phyloP scores from a whole-genome alignment of 371 early-diverging fungal species.

The Rhizomucor miehei region DNA sequence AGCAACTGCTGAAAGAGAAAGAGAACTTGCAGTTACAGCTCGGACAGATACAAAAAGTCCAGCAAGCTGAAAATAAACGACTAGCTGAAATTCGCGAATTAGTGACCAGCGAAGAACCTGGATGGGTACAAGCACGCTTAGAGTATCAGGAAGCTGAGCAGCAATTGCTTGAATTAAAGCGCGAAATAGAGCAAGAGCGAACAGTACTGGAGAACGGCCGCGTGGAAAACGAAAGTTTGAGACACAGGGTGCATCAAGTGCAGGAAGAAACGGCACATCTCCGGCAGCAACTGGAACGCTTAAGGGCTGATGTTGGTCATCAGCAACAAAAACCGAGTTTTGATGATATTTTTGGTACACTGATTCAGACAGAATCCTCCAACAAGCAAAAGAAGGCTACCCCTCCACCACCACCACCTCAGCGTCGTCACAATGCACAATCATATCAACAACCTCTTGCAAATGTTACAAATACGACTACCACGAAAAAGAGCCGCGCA shows the following conservation, averaged over 20 bases:
- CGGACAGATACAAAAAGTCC: slow-evolving; percentile 23
- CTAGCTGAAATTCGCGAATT: slow-evolving; percentile 19
- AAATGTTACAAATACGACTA: too few species aligned
- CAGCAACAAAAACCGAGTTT: slow-evolving; percentile 9
- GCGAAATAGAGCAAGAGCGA: slow-evolving; percentile 13
- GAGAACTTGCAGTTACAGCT: slow-evolving; percentile 18
- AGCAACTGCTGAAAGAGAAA: slow-evolving; percentile 25
- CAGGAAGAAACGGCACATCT: slow-evolving; percentile 32
- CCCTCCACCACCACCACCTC: slow-evolving; percentile 28
- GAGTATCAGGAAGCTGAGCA: slow-evolving; percentile 31
- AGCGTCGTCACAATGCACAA: slow-evolving; percentile 30
- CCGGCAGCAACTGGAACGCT: slow-evolving; percentile 19
- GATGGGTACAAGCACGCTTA: slow-evolving; percentile 17
- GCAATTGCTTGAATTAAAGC: slow-evolving; percentile 12
- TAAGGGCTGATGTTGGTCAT: slow-evolving; percentile 19
- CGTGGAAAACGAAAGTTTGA: slow-evolving; percentile 25
- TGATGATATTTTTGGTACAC: slow-evolving; percentile 9
- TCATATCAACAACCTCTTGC: slow-evolving; percentile 5
- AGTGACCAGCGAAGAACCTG: slow-evolving; percentile 21
- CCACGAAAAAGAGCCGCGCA: slow-evolving; percentile 13
- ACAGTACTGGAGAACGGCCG: slow-evolving; percentile 23
- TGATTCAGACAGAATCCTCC: neutral
- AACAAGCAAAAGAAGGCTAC: neutral
- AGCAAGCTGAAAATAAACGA: slow-evolving; percentile 19
- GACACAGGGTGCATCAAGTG: slow-evolving; percentile 31